Base-by-base conservation (phyloP, 2,329 filamentous ascomycete genomes). In the Cercospora sp. region DNA sequence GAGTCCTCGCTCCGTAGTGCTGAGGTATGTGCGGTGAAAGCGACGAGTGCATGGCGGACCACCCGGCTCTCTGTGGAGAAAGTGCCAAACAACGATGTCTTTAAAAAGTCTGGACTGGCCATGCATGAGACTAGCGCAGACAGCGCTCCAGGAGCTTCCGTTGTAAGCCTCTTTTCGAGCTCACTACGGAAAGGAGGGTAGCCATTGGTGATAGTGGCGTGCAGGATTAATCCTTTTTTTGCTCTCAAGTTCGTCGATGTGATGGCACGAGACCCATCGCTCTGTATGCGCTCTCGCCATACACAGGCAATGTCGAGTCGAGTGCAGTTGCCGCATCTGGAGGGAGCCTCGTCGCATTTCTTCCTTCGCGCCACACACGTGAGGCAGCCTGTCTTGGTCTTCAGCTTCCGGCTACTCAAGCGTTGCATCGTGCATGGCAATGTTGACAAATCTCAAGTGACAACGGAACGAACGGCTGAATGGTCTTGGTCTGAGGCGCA, bases 261-360 rank as follows among this genome's bases (percentile, higher is more conserved):
- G 32, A 71, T 65, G 4, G 24, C 57, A 16, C 16, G 43, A 7
- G 21, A 40, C 45, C 24, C 49, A 34, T 49, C 34, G 9, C 21
- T 21, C 7, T 57, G 28, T 13, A 24, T 34, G 6, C 13, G 9
- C 9, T 68, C 45, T 16, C 69, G 66, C 32, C 65, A 61, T 21
- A 66, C 40, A 37, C 70, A 72, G 16, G 61, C 24, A 2, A 72
- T 63, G 10, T 64, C 58, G 10, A 72, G 65, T 21, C 92, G 90
- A 66, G 91, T 85, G 80, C 94, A 98, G 76, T 97, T 97, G 78
- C 90, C 91, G 81, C 94, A 97, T 80, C 93, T 89, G 40, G 94
- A 94, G 79, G 96, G 94, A 64, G 87, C 87, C 82, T 97, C 94
- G 77, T 97, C 94, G 77, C 94, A 97, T 81, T 97, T 97, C 88